Percentiles rank a stretch among this genome's conserved stretches.
phyloP scores from a whole-genome alignment of 495 filamentous ascomycete genomes.

The Aspergillus saccharolyticus region DNA sequence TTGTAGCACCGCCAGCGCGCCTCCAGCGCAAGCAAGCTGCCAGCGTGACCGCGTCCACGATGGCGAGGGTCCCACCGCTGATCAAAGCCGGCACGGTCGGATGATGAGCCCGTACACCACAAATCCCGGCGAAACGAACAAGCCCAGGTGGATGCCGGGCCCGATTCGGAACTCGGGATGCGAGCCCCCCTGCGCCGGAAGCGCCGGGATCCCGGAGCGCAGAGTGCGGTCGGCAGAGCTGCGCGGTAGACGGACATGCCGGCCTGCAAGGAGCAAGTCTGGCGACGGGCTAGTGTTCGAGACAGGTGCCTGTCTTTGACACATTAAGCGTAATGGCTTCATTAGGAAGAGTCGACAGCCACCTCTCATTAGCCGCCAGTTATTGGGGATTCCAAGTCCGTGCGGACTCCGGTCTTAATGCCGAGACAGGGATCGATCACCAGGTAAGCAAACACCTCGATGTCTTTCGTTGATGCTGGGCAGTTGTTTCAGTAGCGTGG shows the following conservation, averaged over 20 bases:
- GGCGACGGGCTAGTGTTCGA: too few species aligned
- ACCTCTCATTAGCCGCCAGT: too few species aligned
- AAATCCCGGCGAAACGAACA: slow-evolving; percentile 8
- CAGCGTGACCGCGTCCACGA: slow-evolving; percentile 65
- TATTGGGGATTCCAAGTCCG: too few species aligned
- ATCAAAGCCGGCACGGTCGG: slow-evolving; percentile 64
- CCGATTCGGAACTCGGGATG: slow-evolving; percentile 18
- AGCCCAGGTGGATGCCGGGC: slow-evolving; percentile 16
- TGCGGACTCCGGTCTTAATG: too few species aligned
- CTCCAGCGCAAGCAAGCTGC: slow-evolving; percentile 50
- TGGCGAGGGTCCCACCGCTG: slow-evolving; percentile 63
- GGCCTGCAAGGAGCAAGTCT: slow-evolving; percentile 37
- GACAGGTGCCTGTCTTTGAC: too few species aligned
- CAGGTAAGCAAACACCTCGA: too few species aligned
- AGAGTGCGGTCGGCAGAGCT: slow-evolving; percentile 12
- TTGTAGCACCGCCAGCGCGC: slow-evolving; percentile 33
- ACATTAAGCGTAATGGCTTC: too few species aligned
- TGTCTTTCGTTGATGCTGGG: too few species aligned
- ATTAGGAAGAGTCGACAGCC: too few species aligned
- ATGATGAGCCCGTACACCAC: slow-evolving; percentile 34
- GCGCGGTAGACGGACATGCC: slow-evolving; percentile 19
- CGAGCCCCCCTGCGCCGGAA: not conserved
- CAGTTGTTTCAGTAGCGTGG: too few species aligned
- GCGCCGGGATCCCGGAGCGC: slow-evolving; percentile 14
- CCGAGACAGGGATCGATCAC: too few species aligned